phyloP scores from a whole-genome alignment of 2,329 filamentous ascomycete species.

The Fusarium foetens region DNA sequence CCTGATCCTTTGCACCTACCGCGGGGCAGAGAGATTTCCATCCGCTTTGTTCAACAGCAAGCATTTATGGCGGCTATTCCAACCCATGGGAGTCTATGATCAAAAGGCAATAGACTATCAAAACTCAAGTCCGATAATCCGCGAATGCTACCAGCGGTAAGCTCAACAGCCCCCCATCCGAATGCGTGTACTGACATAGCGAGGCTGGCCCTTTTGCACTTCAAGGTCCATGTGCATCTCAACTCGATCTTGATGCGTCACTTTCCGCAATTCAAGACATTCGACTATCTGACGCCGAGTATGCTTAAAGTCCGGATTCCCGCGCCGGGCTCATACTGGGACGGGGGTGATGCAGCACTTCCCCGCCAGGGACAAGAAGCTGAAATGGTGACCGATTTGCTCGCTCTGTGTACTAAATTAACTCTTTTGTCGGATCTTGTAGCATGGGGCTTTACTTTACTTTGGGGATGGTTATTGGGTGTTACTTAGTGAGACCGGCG shows the following conservation, averaged over 20 bases:
- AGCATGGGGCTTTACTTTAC: not conserved
- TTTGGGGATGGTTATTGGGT: not conserved
- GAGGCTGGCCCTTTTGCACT: not conserved
- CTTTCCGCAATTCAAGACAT: not conserved
- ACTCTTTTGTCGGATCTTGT: not conserved
- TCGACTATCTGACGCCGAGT: not conserved
- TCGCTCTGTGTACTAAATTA: accelerated
- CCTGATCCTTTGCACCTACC: not conserved
- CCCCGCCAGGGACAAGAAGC: not conserved
- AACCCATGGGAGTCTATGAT: not conserved
- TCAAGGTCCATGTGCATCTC: not conserved
- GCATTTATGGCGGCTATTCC: not conserved
- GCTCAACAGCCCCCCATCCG: not conserved
- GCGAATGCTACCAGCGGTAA: not conserved
- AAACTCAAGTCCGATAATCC: not conserved
- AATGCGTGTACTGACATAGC: not conserved
- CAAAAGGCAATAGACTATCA: not conserved
- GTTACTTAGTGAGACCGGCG: not conserved
- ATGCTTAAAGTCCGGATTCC: not conserved
- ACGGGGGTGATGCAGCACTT: not conserved
- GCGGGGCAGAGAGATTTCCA: not conserved
- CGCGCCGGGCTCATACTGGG: not conserved
- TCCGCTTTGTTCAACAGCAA: not conserved
- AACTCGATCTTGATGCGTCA: not conserved
- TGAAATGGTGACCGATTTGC: not conserved